Conservation (phyloP, 768 basidiomycete species). For the Pholiota conissans region DNA sequence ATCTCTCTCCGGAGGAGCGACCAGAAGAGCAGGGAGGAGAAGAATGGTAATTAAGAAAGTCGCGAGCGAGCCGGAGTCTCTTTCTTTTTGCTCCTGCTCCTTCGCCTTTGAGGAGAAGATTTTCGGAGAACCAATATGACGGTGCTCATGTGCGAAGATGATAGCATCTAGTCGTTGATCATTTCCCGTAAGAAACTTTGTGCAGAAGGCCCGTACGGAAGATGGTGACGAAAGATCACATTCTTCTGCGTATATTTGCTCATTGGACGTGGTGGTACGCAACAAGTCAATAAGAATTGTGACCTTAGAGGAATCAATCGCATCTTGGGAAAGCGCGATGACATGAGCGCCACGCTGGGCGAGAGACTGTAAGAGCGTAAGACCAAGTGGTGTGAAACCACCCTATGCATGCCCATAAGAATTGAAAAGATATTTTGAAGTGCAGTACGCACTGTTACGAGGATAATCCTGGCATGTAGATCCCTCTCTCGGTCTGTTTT, state of each 20-base stretch:
- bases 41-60: conserved; percentile 80
- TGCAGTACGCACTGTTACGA: conserved; percentile 61
- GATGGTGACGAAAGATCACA: conserved; percentile 69
- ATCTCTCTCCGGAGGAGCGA: conserved; percentile 84
- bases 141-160: conserved; percentile 78
- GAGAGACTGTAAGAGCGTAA: conserved; percentile 64
- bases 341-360: conserved; percentile 79
- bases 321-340: conserved; percentile 67
- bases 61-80: conserved; percentile 56
- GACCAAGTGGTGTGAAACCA: conserved; percentile 70
- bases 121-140: conserved; percentile 51
- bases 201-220: conserved; percentile 70
- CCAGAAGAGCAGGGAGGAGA: conserved; percentile 76
- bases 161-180: conserved; percentile 77
- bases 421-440: conserved; percentile 4
- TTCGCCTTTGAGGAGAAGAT: conserved; percentile 23
- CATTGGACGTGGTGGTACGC: conserved; percentile 68
- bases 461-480: conserved; percentile 67
- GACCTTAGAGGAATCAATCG: conserved; percentile 53
- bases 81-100: conserved; percentile 31
- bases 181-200: conserved; percentile 61
- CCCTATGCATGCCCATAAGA: conserved; percentile 45
- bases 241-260: conserved; percentile 76
- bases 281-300: conserved; percentile 66
- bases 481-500: conserved; percentile 73